Conservation (phyloP, 345 rosid genomes). For the Firmiana major region DNA sequence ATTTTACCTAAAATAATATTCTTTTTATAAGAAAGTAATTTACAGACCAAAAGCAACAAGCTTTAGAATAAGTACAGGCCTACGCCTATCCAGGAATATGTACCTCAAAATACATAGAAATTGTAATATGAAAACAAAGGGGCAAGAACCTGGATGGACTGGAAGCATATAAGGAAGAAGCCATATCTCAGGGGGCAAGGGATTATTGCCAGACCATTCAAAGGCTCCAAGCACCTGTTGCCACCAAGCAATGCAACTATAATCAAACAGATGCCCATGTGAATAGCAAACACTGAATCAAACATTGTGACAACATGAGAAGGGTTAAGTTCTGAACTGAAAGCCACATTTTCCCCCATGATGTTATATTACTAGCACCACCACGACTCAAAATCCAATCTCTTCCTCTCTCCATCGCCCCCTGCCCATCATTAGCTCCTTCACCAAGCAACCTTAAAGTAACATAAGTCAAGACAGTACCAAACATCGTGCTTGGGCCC, state of each 20-base stretch:
- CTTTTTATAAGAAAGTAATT: neutral
- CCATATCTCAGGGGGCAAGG: conserved; percentile 97
- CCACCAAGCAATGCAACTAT: conserved; percentile 21
- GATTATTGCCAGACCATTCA: conserved; percentile 98
- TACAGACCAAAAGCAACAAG: neutral
- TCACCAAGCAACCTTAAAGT: conserved; percentile 93
- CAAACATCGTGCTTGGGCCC: conserved; percentile 98
- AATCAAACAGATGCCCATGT: conserved; percentile 15
- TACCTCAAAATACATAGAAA: neutral
- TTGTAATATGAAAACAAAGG: neutral
- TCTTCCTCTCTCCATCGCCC: conserved; percentile 75
- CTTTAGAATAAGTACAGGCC: neutral
- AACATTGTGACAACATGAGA: conserved; percentile 9
- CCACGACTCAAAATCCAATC: conserved; percentile 89
- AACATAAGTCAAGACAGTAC: conserved; percentile 78
- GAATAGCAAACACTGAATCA: conserved; percentile 7
- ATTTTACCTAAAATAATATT: neutral
- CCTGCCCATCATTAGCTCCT: conserved; percentile 82
- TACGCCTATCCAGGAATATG: neutral
- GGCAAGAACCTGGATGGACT: conserved; percentile 75
- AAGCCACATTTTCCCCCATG: conserved; percentile 99
- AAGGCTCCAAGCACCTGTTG: conserved; percentile 83
- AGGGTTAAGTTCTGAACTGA: conserved; percentile 57
- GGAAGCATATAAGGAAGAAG: conserved; percentile 88
- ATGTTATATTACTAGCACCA: conserved; percentile 84